phyloP scores from a whole-genome alignment of 805 yeast species.

The Candida maris region DNA sequence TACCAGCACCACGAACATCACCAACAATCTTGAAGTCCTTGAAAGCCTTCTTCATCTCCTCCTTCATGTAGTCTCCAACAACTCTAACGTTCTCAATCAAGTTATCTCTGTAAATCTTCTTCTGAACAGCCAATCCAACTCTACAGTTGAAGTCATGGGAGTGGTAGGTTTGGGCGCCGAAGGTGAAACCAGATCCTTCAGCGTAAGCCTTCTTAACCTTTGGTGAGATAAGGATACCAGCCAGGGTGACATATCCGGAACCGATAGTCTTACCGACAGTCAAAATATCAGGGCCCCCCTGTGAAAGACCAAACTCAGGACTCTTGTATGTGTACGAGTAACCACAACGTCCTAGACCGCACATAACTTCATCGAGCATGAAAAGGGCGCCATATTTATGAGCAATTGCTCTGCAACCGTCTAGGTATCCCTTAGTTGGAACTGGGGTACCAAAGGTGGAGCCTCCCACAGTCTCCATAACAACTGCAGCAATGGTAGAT shows the following conservation, averaged over 20 bases:
- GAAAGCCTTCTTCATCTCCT: constrained; percentile 33
- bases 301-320: constrained; percentile 42
- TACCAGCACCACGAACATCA: constrained; percentile 61
- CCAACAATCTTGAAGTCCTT: constrained; percentile 43
- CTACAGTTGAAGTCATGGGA: constrained; percentile 45
- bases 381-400: constrained; percentile 49
- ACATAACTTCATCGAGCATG: constrained; percentile 55
- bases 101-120: constrained; percentile 34
- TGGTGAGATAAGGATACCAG: constrained; percentile 43
- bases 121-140: constrained; percentile 45
- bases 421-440: constrained; percentile 45
- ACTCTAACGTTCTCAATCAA: constrained; percentile 40
- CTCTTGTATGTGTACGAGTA: constrained; percentile 36
- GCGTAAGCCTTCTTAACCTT: constrained; percentile 36
- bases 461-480: constrained; percentile 46
- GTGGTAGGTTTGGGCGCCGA: constrained; percentile 52
- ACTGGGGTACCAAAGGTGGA: constrained; percentile 44
- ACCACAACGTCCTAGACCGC: constrained; percentile 54
- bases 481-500: constrained; percentile 39
- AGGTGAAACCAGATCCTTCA: constrained; percentile 38
- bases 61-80: constrained; percentile 42
- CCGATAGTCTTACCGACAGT: constrained; percentile 49
- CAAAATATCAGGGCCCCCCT: constrained; percentile 46
- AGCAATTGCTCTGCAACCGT: constrained; percentile 43
- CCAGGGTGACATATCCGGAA: constrained; percentile 47